Conservation (phyloP, 2,329 filamentous ascomycete species). For the Botryotinia globosa region DNA sequence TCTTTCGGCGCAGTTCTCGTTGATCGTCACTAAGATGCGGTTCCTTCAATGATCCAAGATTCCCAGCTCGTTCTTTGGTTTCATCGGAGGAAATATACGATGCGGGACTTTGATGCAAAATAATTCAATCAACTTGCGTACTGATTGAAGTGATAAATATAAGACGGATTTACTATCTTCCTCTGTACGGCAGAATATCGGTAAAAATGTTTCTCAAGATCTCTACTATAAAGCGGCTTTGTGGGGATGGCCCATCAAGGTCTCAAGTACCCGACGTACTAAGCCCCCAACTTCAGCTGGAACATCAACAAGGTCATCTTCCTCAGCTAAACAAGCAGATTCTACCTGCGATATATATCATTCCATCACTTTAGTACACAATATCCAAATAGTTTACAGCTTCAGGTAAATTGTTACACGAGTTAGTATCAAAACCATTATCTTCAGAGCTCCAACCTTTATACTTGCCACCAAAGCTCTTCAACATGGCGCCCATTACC, state of each 20-base stretch:
- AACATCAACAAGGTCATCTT: constrained; percentile 17
- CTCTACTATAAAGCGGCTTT: constrained; percentile 16
- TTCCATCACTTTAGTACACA: background rate
- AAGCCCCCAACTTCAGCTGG: constrained; percentile 17
- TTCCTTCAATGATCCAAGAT: background rate
- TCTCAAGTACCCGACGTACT: constrained; percentile 2
- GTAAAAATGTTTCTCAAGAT: background rate
- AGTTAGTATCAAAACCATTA: background rate
- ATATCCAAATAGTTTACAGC: background rate
- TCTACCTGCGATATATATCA: background rate
- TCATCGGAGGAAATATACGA: background rate
- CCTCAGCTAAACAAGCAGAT: constrained; percentile 2
- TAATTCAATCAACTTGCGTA: background rate
- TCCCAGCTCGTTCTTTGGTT: background rate
- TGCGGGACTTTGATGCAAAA: background rate
- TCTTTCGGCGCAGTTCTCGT: background rate
- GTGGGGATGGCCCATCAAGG: constrained; percentile 8
- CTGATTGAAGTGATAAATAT: background rate
- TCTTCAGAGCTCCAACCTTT: background rate
- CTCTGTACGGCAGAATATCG: constrained; percentile 8
- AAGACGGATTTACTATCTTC: constrained; percentile 12
- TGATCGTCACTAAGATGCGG: background rate
- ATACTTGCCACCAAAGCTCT: constrained; percentile 16
- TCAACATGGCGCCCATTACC: constrained; percentile 28
- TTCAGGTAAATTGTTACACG: background rate